Base-by-base conservation (phyloP, 805 yeast species). In the Candida arabinofermentans region DNA sequence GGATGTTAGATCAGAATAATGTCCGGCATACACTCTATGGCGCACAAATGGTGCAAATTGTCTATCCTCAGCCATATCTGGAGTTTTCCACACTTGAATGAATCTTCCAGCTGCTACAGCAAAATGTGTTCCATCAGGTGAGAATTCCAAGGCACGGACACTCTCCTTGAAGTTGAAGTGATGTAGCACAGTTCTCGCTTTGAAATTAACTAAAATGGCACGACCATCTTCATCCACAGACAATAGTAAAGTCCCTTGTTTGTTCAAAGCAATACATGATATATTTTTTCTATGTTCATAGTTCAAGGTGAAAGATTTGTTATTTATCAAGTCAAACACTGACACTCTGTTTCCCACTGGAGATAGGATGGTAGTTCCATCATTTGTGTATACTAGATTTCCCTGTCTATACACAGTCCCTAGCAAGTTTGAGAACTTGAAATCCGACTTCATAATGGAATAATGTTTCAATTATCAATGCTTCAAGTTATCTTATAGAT, bases 21-120 rank as follows among this genome's bases (percentile, higher is more conserved):
- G 99, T 27, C 99, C 99, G 1, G 96, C 88, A 55, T 89, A 89
- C 7, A 86, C 77, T 56, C 96, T 72, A 63, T 86, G 87, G 48
- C 96, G 83, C 30, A 91, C 86, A 64, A 93, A 93, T 13, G 99
- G 99, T 0, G 96, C 93, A 71, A 93, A 93, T 60, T 89, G 96
- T 46, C 96, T 74, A 56, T 88, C 96, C 53, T 86, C 93, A 7
- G 79, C 67, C 19, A 71, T 69, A 36, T 77, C 81, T 0, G 97
- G 97, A 1, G 97, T 87, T 56, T 79, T 82, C 99, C 99, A 93
- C 8, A 93, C 82, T 62, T 93, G 97, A 14, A 91, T 69, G 40
- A 85, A 83, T 50, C 95, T 69, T 5, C 87, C 88, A 27, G 81
- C 70, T 4, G 95, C 95, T 22, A 88, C 74, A 6, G 97, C 97